Percentiles rank a stretch among this genome's conserved stretches.
phyloP scores from a whole-genome alignment of 768 basidiomycete species.

The Calocera cornea region DNA sequence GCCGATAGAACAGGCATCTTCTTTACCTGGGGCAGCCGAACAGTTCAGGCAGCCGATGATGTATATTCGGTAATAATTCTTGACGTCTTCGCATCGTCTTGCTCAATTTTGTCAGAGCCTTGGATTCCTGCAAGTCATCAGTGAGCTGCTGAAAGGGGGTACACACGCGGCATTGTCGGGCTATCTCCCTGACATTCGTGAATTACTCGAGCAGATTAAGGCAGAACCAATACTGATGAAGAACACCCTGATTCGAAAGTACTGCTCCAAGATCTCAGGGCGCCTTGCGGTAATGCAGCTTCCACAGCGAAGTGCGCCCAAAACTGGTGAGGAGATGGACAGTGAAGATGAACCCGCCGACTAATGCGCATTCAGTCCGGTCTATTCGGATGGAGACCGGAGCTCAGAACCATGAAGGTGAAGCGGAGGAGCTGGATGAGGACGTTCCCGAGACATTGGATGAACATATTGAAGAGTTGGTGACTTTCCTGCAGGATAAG shows the following conservation, averaged over 20 bases:
- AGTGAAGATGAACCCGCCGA: slow-evolving; percentile 5
- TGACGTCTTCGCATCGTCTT: not conserved
- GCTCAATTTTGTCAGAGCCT: slow-evolving; percentile 35
- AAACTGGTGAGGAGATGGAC: not conserved
- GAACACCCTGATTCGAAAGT: slow-evolving; percentile 60
- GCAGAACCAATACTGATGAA: slow-evolving; percentile 25
- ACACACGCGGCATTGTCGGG: slow-evolving; percentile 23
- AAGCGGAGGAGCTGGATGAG: slow-evolving; percentile 32
- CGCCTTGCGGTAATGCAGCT: slow-evolving; percentile 47
- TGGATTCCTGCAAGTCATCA: slow-evolving; percentile 54
- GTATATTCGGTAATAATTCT: not conserved
- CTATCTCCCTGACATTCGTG: slow-evolving; percentile 12
- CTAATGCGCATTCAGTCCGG: slow-evolving; percentile 14
- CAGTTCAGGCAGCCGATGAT: not conserved
- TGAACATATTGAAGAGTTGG: slow-evolving; percentile 51
- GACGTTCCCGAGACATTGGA: slow-evolving; percentile 72
- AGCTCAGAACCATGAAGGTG: not conserved
- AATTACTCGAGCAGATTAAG: slow-evolving; percentile 6
- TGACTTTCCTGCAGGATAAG: slow-evolving; percentile 66
- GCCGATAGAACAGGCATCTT: slow-evolving; percentile 38
- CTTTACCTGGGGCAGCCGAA: slow-evolving; percentile 30
- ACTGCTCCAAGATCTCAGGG: slow-evolving; percentile 50
- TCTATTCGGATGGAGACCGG: slow-evolving; percentile 13
- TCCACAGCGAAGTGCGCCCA: slow-evolving; percentile 27
- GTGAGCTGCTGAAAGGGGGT: slow-evolving; percentile 46